These are phyloP conservation scores for Picea sitchensis DNA, from an alignment of 75 land plant genomes.

Conservation along the genomic window DNA sequence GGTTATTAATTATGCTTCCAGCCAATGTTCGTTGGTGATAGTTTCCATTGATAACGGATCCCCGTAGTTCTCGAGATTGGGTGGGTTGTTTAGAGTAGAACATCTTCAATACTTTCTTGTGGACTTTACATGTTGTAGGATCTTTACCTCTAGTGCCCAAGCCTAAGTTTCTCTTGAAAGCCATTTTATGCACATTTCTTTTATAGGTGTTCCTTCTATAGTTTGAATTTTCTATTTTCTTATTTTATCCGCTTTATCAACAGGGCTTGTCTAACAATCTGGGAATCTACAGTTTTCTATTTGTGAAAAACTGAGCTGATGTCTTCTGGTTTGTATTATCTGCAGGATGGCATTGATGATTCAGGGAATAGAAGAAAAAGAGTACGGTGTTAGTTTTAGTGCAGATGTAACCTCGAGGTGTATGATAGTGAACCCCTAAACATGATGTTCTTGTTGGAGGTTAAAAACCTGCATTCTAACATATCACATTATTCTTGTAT, in stretches of 20 bases:
- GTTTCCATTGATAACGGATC: neutral
- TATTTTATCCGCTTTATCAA: neutral
- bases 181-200: neutral
- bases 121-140: neutral
- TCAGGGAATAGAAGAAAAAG: slow-evolving; percentile 8
- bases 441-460: no score
- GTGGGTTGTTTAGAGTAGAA: neutral
- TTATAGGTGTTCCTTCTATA: neutral
- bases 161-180: neutral
- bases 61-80: neutral
- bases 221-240: neutral
- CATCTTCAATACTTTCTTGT: neutral
- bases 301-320: neutral
- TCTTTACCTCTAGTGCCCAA: neutral
- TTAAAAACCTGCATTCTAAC: no score
- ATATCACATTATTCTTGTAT: no score
- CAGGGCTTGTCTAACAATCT: neutral
- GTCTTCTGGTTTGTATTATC: neutral
- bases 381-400: neutral
- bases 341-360: slow-evolving; percentile 9
- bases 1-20: neutral
- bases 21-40: neutral
- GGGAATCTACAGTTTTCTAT: neutral
- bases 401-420: slow-evolving; percentile 10
- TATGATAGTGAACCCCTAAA: slow-evolving; percentile 5